Evolutionary conservation across 768 basidiomycete species (phyloP), one percentile per base, ranked within the genome.

Genomic region (Amanita phalloides): DNA sequence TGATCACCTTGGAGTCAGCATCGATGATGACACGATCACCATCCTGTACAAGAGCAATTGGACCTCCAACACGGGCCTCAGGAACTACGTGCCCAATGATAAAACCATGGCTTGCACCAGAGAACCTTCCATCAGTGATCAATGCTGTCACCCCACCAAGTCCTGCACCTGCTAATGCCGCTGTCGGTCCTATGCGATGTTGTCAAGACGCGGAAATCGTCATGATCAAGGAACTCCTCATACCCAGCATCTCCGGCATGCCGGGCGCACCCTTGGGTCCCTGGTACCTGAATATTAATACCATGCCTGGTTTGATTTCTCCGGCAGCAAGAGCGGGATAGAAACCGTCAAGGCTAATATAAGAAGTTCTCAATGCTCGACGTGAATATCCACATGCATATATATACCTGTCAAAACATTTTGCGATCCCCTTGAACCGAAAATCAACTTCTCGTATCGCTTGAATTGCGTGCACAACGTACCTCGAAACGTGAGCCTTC

Each of bases 241-340:
- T 62, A 72, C 69, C 74, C 6, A 74, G 61, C 74, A 75, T 76
- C 71, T 93, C 90, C 7, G 90, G 90, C 89, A 90, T 91, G 21
- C 90, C 90, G 25, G 89, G 91, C n/a, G 79, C 90, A 25, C 90
- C 90, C 63, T 87, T 90, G 0, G 91, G 90, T 10, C 90, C 90
- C 68, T 88, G 86, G 64, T 92, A 93, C 53, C 90, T 77, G 71
- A 93, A 84, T 42, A 93, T 81, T 53, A 91, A 70, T 37, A 87
- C 80, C 63, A 70, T 84, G 0, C 90, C 90, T 2, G 81, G 67
- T 56, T 75, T 86, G 61, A 93, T 82, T 60, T 89, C 81, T 10
- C 87, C 85, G 2, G 71, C 76, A 61, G 78, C 80, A 26, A 93
- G 76, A 6, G 85, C 77, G 30, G 80, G 77, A 64, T 86, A 88